phyloP scores from a whole-genome alignment of 164 flowering plant species.

The Vitis cinerea region DNA sequence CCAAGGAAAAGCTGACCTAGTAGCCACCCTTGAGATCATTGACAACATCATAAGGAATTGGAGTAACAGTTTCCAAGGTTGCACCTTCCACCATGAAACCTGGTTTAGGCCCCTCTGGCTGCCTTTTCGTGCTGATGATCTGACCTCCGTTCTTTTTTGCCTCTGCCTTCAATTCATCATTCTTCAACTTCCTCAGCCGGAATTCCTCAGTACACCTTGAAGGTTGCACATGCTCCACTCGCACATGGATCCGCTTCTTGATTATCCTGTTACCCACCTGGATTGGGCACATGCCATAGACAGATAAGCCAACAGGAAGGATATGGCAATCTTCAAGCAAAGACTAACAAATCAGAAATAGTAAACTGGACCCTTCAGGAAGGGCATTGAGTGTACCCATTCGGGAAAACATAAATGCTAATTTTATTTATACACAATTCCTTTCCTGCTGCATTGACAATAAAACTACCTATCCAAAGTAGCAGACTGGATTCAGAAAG shows the following conservation, averaged over 20 bases:
- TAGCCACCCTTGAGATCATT: slow-evolving; percentile 86
- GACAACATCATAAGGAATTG: slow-evolving; percentile 80
- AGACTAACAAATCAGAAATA: no score
- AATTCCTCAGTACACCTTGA: slow-evolving; percentile 75
- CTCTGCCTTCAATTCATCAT: slow-evolving; percentile 67
- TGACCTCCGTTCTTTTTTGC: slow-evolving; percentile 64
- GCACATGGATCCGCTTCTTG: slow-evolving; percentile 77
- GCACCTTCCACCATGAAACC: slow-evolving; percentile 92
- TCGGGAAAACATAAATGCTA: no score
- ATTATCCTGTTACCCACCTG: slow-evolving; percentile 73
- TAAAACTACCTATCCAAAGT: no score
- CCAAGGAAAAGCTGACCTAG: slow-evolving; percentile 16
- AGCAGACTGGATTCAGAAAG: no score
- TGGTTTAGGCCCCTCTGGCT: slow-evolving; percentile 77
- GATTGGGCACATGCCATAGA: not conserved
- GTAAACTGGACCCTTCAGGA: no score
- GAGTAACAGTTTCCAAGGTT: slow-evolving; percentile 79
- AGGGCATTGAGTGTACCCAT: no score
- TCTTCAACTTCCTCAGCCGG: slow-evolving; percentile 45
- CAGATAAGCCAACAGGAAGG: not conserved
- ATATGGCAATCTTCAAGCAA: no score
- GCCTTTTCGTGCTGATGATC: slow-evolving; percentile 77
- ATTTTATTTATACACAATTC: no score
- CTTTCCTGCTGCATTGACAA: no score
- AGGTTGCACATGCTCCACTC: slow-evolving; percentile 74